phyloP scores from a whole-genome alignment of 768 basidiomycete species.

The Collybiopsis luxurians region DNA sequence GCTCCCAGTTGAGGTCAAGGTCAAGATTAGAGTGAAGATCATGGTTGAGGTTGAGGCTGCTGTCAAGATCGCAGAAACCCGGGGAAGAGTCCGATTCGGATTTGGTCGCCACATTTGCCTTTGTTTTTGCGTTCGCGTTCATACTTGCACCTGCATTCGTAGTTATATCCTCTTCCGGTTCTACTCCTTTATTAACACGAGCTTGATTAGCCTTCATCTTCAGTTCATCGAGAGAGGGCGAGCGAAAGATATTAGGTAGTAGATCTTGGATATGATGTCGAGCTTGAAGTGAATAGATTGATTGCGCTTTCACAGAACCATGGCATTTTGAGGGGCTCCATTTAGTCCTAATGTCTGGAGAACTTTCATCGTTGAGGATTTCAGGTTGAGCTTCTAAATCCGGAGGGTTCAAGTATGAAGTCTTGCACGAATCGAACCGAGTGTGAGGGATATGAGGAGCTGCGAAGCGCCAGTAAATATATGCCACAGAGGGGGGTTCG shows the following conservation, averaged over 20 bases:
- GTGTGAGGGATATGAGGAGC: conserved; percentile 4
- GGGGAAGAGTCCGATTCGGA: too few relatives aligned
- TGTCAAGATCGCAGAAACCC: too few relatives aligned
- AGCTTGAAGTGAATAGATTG: conserved; percentile 7
- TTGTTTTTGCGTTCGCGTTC: too few relatives aligned
- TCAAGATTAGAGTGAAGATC: too few relatives aligned
- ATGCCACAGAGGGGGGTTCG: not conserved
- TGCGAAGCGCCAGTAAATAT: not conserved
- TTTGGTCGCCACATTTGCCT: too few relatives aligned
- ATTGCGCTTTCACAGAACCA: not conserved
- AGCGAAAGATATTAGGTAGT: conserved; percentile 7
- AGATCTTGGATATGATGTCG: conserved; percentile 8
- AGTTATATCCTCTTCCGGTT: too few relatives aligned
- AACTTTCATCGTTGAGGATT: not conserved
- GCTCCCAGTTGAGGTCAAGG: too few relatives aligned
- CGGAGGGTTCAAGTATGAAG: too few relatives aligned
- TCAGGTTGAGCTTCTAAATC: not conserved
- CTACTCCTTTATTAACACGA: not conserved
- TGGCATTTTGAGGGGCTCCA: not conserved
- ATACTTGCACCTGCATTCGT: too few relatives aligned
- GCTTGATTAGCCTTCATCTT: not conserved
- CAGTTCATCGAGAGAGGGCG: conserved; percentile 4
- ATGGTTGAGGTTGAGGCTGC: too few relatives aligned
- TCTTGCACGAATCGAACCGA: too few relatives aligned
- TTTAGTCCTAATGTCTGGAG: not conserved